A percentile compares a stretch with the other conserved stretches of the same genome.
Evolutionary conservation across 495 filamentous ascomycete genomes (phyloP).

Genomic region (Thozetella sp.): DNA sequence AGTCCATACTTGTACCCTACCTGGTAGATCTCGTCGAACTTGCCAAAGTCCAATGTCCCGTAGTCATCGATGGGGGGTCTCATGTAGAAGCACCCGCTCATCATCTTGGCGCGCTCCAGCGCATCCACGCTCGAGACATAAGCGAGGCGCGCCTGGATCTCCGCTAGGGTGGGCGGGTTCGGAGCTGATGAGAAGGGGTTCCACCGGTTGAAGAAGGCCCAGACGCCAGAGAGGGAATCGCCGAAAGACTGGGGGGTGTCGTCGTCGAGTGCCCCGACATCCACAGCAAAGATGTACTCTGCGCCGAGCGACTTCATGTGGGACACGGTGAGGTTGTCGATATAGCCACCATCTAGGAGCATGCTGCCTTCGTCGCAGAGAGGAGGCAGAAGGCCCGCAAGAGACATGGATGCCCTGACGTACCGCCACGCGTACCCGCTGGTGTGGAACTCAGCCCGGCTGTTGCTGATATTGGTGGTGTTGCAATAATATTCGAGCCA

Average conservation of each 20-base stretch:
- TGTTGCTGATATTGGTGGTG: constrained; percentile 95
- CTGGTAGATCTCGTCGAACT: constrained; percentile 95
- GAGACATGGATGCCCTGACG: constrained; percentile 91
- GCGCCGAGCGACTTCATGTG: constrained; percentile 96
- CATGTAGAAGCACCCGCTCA: constrained; percentile 90
- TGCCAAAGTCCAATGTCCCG: constrained; percentile 93
- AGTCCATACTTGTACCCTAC: constrained; percentile 86
- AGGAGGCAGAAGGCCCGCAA: constrained; percentile 89
- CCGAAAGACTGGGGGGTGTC: constrained; percentile 88
- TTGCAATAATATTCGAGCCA: constrained; percentile 99
- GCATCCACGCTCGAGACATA: constrained; percentile 95
- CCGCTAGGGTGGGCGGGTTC: constrained; percentile 92
- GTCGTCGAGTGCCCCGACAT: constrained; percentile 91
- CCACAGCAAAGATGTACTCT: constrained; percentile 92
- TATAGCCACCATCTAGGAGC: constrained; percentile 94
- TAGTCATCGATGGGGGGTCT: constrained; percentile 91
- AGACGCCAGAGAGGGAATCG: constrained; percentile 92
- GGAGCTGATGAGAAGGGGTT: constrained; percentile 86
- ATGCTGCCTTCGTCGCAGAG: constrained; percentile 96
- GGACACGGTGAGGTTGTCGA: constrained; percentile 94
- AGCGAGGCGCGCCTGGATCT: constrained; percentile 92
- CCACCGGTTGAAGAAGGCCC: constrained; percentile 93
- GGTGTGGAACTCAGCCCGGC: constrained; percentile 85
- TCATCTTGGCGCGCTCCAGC: constrained; percentile 87
- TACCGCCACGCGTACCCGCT: constrained; percentile 97